Evolutionary conservation across 805 yeast species (phyloP).

Genomic region (Lipomyces chichibuensis): DNA sequence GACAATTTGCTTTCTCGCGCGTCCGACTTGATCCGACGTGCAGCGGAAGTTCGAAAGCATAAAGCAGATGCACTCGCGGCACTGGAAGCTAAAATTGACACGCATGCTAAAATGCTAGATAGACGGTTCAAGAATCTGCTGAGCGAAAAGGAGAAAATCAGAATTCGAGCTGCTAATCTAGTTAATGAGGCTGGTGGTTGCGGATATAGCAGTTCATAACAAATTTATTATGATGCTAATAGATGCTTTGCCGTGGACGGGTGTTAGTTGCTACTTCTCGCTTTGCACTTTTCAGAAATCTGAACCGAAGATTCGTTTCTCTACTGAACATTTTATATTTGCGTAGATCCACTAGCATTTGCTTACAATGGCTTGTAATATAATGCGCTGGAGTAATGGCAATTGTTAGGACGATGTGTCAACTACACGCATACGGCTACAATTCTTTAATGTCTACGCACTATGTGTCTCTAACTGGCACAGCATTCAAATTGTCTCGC

Average conservation of each 20-base stretch:
- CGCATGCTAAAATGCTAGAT: conserved; percentile 12
- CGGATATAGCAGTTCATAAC: neutral
- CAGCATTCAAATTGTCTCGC: no score
- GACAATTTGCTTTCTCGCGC: conserved; percentile 15
- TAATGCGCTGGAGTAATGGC: neutral
- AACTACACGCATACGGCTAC: no score
- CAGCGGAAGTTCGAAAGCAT: conserved; percentile 11
- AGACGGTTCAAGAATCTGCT: neutral
- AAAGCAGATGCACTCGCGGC: conserved; percentile 20
- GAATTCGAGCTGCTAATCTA: conserved; percentile 8
- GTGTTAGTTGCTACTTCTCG: neutral
- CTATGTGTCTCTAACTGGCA: no score
- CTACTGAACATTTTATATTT: neutral
- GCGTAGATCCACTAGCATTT: neutral
- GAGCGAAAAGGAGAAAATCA: conserved; percentile 19
- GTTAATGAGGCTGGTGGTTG: conserved; percentile 9
- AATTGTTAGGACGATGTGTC: no score
- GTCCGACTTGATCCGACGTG: conserved; percentile 12
- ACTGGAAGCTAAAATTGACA: conserved; percentile 21
- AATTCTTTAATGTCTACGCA: no score
- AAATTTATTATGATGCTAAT: neutral
- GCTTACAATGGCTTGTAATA: neutral
- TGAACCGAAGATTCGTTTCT: neutral
- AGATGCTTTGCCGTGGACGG: neutral
- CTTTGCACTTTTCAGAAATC: neutral